These are phyloP conservation scores for Pythium phragmiticola DNA, from an alignment of 352 stramenopile genomes.

Conservation along the genomic window DNA sequence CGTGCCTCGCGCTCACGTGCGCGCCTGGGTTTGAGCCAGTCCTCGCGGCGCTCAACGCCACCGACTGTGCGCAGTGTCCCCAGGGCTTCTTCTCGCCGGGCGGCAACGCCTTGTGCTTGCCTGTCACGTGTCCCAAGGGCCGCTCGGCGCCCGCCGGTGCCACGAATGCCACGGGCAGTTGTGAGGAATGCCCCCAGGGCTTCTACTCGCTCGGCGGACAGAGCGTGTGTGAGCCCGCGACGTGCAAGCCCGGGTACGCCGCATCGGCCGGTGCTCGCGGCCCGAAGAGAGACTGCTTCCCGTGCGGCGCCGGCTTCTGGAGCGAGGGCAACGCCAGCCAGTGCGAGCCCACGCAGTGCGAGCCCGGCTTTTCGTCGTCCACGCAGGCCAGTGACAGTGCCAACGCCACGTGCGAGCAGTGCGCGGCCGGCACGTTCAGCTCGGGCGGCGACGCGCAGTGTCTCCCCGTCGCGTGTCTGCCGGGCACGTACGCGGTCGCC, in stretches of 20 bases:
- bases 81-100: constrained; percentile 41
- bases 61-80: constrained; percentile 35
- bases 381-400: constrained; percentile 27
- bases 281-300: constrained; percentile 37
- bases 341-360: constrained; percentile 32
- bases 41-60: constrained; percentile 16
- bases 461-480: constrained; percentile 31
- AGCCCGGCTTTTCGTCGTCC: constrained; percentile 30
- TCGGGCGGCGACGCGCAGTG: constrained; percentile 36
- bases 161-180: constrained; percentile 27
- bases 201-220: constrained; percentile 41
- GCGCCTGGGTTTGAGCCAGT: constrained; percentile 30
- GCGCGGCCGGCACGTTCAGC: constrained; percentile 34
- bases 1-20: constrained; percentile 32
- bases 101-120: constrained; percentile 26
- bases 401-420: constrained; percentile 32
- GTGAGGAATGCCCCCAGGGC: constrained; percentile 28
- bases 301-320: constrained; percentile 39
- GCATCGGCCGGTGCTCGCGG: constrained; percentile 29
- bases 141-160: constrained; percentile 30
- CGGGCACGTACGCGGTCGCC: constrained; percentile 28
- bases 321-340: constrained; percentile 29
- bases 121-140: constrained; percentile 32
- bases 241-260: constrained; percentile 35
- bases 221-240: constrained; percentile 29